Conservation (phyloP, 257 asterid genomes). For the Nicotiana knightiana region DNA sequence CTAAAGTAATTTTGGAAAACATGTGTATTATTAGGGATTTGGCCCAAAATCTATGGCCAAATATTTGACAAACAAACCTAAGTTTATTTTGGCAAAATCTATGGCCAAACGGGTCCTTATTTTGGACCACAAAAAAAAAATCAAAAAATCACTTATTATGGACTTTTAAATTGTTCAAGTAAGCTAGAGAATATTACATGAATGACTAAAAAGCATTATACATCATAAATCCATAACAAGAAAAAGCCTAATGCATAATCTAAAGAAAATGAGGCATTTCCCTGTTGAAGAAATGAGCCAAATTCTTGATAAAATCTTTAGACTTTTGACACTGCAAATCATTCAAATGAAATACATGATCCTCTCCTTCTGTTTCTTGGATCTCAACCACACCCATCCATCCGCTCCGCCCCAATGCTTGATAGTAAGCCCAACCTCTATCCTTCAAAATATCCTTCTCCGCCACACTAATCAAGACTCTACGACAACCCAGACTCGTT, state of each 20-base stretch:
- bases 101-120: too few species aligned
- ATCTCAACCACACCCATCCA: conserved; percentile 39
- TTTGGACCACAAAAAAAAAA: too few species aligned
- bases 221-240: neutral
- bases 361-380: conserved; percentile 31
- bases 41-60: too few species aligned
- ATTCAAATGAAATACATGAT: conserved; percentile 31
- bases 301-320: conserved; percentile 22
- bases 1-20: too few species aligned
- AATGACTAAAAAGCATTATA: neutral
- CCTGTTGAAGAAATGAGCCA: conserved; percentile 37
- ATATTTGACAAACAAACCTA: too few species aligned
- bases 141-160: too few species aligned
- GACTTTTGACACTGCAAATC: conserved; percentile 24
- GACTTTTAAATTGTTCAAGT: neutral
- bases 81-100: too few species aligned
- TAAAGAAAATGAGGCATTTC: conserved; percentile 9
- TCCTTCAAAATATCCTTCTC: conserved; percentile 35
- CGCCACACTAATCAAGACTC: conserved; percentile 20
- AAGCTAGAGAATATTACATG: neutral
- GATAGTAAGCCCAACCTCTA: conserved; percentile 27
- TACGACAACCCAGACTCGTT: conserved; percentile 3
- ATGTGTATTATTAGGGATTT: too few species aligned
- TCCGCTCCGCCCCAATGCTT: conserved; percentile 28
- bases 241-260: neutral